These are phyloP conservation scores for Scleromitrula shiraiana DNA, from an alignment of 2,329 filamentous ascomycete genomes.

Conservation along the genomic window DNA sequence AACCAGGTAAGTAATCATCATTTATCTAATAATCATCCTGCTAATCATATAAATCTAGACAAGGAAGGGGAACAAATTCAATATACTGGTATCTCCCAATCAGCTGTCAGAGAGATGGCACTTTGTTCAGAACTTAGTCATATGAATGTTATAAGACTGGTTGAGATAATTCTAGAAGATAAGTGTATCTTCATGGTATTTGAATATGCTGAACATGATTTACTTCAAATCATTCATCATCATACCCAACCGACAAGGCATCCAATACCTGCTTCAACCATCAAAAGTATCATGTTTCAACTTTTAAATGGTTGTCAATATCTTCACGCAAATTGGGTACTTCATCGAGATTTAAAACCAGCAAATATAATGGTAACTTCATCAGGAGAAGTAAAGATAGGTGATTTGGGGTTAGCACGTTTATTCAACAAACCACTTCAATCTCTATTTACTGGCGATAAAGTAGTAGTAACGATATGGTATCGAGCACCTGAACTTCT, in stretches of 20 bases:
- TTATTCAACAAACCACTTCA: constrained; percentile 92
- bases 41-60: constrained; percentile 39
- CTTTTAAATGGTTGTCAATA: constrained; percentile 92
- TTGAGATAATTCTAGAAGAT: constrained; percentile 95
- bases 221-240: constrained; percentile 96
- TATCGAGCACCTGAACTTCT: constrained; percentile 93
- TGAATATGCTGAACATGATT: constrained; percentile 94
- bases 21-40: not conserved
- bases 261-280: constrained; percentile 77
- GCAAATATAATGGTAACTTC: constrained; percentile 99
- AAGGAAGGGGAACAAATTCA: constrained; percentile 93
- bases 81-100: constrained; percentile 97
- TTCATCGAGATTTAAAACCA: constrained; percentile 93
- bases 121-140: constrained; percentile 88
- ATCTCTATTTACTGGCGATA: constrained; percentile 86
- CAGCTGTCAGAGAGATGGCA: constrained; percentile 94
- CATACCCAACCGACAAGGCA: constrained; percentile 82
- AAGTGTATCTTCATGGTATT: constrained; percentile 99
- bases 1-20: constrained; percentile 24
- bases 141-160: constrained; percentile 78
- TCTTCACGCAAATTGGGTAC: constrained; percentile 91
- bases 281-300: constrained; percentile 94
- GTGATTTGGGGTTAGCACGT: constrained; percentile 84
- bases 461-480: constrained; percentile 99
- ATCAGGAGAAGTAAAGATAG: constrained; percentile 82